Evolutionary conservation across 192 early-diverging fungal genomes (phyloP).

Genomic region (Gonapodya prolifera): DNA sequence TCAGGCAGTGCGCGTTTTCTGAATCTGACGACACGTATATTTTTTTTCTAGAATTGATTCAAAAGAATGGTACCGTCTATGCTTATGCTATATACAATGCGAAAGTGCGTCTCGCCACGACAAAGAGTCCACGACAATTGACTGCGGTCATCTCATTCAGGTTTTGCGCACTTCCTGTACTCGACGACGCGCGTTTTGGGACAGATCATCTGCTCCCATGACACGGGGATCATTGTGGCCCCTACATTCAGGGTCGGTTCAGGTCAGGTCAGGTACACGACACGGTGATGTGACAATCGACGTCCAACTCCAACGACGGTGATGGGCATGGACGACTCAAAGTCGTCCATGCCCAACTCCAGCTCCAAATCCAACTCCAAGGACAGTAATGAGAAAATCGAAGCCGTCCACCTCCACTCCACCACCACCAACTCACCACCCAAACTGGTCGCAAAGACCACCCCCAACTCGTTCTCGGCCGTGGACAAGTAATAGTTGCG

Average conservation of each 20-base stretch:
- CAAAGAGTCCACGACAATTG: too few relatives aligned
- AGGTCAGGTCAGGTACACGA: background rate
- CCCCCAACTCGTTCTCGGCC: conserved; percentile 83
- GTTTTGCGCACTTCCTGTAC: conserved; percentile 91
- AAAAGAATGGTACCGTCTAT: too few relatives aligned
- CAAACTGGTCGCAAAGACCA: conserved; percentile 43
- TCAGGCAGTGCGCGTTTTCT: too few relatives aligned
- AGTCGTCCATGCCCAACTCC: conserved; percentile 34
- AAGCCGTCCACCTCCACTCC: background rate
- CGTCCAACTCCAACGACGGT: background rate
- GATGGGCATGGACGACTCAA: background rate
- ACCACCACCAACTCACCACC: background rate
- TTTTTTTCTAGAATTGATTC: too few relatives aligned
- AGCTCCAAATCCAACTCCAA: conserved; percentile 71
- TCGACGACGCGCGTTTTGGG: conserved; percentile 73
- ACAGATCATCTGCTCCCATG: conserved; percentile 98
- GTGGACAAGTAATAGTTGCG: conserved; percentile 85
- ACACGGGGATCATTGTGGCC: conserved; percentile 78
- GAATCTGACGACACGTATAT: too few relatives aligned
- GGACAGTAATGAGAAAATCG: too few relatives aligned
- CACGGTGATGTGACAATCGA: background rate
- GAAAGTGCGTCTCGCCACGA: too few relatives aligned
- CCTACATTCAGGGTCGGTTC: conserved; percentile 16
- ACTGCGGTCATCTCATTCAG: conserved; percentile 24
- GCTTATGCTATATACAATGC: too few relatives aligned